Conservation (phyloP, 2,329 filamentous ascomycete species). For the Pseudogymnoascus sp. region DNA sequence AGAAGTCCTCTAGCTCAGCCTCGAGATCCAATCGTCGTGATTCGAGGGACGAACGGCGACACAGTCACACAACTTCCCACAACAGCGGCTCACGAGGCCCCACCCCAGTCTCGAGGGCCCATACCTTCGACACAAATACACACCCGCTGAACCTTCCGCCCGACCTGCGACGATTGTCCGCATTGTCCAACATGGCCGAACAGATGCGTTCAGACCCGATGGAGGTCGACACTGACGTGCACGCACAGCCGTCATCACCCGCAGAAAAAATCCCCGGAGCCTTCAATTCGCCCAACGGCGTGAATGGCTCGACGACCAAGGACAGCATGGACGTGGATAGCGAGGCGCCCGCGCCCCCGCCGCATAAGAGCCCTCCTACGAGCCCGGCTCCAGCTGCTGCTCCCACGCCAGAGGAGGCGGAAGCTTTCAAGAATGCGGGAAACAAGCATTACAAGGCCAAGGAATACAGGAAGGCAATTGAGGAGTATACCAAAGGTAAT, state of each 20-base stretch:
- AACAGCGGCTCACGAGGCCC: constrained; percentile 25
- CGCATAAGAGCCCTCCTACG: constrained; percentile 58
- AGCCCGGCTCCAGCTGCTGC: constrained; percentile 45
- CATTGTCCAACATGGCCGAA: constrained; percentile 52
- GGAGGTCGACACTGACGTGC: constrained; percentile 65
- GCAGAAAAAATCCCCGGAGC: constrained; percentile 35
- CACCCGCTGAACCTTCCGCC: constrained; percentile 88
- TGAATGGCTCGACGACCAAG: constrained; percentile 30
- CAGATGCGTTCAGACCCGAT: constrained; percentile 49
- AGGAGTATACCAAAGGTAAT: constrained; percentile 90
- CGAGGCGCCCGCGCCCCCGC: constrained; percentile 59
- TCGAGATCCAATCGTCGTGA: constrained; percentile 22
- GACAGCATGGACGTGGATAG: constrained; percentile 35
- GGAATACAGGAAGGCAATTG: constrained; percentile 79
- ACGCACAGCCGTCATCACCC: constrained; percentile 45
- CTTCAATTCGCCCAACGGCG: constrained; percentile 40
- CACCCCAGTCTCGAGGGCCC: constrained; percentile 23
- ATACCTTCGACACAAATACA: constrained; percentile 56
- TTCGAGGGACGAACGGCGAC: constrained; percentile 12
- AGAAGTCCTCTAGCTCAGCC: constrained; percentile 20
- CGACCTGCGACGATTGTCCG: constrained; percentile 69
- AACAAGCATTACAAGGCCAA: constrained; percentile 97
- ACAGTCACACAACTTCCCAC: constrained; percentile 23
- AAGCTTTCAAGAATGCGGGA: constrained; percentile 83
- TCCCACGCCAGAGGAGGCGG: constrained; percentile 60